These are phyloP conservation scores for Fusarium dlaminii DNA, from an alignment of 2,329 filamentous ascomycete species.

Conservation along the genomic window DNA sequence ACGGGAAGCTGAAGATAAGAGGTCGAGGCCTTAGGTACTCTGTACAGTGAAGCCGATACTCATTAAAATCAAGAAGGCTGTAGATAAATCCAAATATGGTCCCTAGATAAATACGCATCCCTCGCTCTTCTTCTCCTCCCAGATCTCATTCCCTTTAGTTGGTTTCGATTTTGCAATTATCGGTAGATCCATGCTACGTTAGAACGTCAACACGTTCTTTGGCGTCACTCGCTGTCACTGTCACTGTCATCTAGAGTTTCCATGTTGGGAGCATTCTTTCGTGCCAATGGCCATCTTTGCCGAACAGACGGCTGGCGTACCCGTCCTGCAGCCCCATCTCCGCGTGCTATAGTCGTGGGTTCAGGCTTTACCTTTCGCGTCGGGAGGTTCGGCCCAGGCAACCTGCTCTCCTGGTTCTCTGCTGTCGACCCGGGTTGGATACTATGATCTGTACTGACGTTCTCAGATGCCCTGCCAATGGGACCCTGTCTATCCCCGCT, in stretches of 20 bases:
- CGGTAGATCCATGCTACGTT: background rate
- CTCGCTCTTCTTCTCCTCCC: accelerated
- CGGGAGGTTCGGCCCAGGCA: accelerated
- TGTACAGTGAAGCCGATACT: accelerated
- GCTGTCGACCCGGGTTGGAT: accelerated
- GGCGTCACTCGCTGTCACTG: background rate
- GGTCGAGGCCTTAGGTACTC: accelerated
- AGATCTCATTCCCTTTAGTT: background rate
- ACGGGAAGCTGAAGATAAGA: no score
- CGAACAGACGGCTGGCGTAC: background rate
- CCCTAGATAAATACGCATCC: accelerated
- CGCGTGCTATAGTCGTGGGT: accelerated
- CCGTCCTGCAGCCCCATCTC: background rate
- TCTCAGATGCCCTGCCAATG: background rate
- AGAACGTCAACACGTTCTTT: accelerated
- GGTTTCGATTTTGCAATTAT: accelerated
- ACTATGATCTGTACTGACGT: no score
- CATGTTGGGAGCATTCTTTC: accelerated
- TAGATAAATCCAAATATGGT: accelerated
- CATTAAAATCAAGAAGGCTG: accelerated
- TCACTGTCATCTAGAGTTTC: background rate
- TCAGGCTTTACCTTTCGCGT: accelerated
- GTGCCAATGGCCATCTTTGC: background rate
- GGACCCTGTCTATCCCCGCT: accelerated
- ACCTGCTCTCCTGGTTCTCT: accelerated